A percentile compares a stretch with the other conserved stretches of the same genome.
phyloP scores from a whole-genome alignment of 1,284 basidiomycete species.

The Malassezia sp. region DNA sequence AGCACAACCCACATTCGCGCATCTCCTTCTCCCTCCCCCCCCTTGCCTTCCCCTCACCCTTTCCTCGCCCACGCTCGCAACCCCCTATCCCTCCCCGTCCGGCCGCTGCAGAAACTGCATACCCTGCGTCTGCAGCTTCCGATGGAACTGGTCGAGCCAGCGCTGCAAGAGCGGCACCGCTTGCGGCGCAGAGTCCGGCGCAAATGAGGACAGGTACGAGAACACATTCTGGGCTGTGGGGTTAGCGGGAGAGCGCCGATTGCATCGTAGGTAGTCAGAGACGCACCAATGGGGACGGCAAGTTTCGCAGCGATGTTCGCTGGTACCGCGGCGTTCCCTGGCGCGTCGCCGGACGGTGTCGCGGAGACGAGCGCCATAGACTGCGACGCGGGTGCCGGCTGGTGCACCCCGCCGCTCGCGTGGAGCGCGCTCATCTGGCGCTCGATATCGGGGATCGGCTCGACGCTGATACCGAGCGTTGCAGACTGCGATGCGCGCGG shows the following conservation, averaged over 20 bases:
- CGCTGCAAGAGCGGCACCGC: slow-evolving; percentile 39
- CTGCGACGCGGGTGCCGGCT: too few species aligned
- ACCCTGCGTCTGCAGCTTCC: slow-evolving; percentile 37
- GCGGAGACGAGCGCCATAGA: slow-evolving; percentile 1
- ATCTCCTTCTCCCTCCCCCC: not conserved
- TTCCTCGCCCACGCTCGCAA: not conserved
- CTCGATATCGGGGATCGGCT: slow-evolving; percentile 30
- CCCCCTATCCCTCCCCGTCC: slow-evolving; percentile 13
- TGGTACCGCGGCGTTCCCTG: not conserved
- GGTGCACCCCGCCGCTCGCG: too few species aligned
- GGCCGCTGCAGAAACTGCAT: slow-evolving; percentile 26
- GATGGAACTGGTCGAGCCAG: slow-evolving; percentile 43
- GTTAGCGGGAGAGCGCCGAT: not conserved
- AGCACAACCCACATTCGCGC: not conserved
- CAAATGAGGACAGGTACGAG: slow-evolving; percentile 38
- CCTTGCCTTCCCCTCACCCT: too few species aligned
- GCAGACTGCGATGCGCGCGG: slow-evolving; percentile 18
- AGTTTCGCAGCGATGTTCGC: slow-evolving; percentile 16
- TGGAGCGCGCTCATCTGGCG: slow-evolving; percentile 22
- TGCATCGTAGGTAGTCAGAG: not conserved
- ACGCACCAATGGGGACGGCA: slow-evolving; percentile 35
- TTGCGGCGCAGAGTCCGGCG: slow-evolving; percentile 42
- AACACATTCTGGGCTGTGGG: slow-evolving; percentile 33
- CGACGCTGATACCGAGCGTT: slow-evolving; percentile 38
- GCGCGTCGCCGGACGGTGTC: not conserved